These are phyloP conservation scores for Debaryomyces maramus DNA, from an alignment of 805 yeast genomes.

Conservation along the genomic window DNA sequence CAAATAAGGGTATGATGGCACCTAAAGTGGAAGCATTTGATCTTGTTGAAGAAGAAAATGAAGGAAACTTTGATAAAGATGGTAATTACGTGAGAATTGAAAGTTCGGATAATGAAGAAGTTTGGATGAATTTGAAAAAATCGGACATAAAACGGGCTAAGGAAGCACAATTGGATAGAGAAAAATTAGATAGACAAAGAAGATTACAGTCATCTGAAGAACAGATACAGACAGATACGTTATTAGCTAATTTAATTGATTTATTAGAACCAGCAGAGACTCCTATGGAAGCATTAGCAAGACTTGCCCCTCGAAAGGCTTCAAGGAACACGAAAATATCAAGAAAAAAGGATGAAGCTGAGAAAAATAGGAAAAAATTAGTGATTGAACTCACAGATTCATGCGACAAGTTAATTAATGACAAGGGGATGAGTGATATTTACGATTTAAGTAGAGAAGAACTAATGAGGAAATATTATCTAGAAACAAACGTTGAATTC, in stretches of 20 bases:
- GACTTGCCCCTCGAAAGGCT: conserved; percentile 31
- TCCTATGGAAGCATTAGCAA: conserved; percentile 54
- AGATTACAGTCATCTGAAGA: conserved; percentile 13
- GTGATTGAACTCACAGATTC: conserved; percentile 47
- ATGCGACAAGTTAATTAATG: conserved; percentile 44
- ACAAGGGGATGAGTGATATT: conserved; percentile 40
- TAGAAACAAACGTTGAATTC: conserved; percentile 25
- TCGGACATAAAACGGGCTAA: conserved; percentile 38
- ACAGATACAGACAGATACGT: conserved; percentile 9
- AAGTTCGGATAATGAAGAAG: conserved; percentile 26
- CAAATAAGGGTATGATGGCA: conserved; percentile 11
- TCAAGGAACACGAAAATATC: conserved; percentile 14
- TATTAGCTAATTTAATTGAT: conserved; percentile 34
- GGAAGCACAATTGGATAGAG: conserved; percentile 43
- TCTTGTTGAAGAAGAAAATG: conserved; percentile 53
- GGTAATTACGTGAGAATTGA: conserved; percentile 55
- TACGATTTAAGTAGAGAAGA: conserved; percentile 61
- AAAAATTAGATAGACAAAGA: conserved; percentile 16
- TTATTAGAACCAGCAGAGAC: conserved; percentile 60
- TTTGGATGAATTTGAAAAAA: conserved; percentile 17
- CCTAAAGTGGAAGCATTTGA: conserved; percentile 64
- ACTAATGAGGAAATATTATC: conserved; percentile 36
- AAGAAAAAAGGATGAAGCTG: conserved; percentile 9
- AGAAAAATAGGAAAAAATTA: conserved; percentile 22
- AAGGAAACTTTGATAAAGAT: conserved; percentile 59